Conservation (phyloP, 2,329 filamentous ascomycete genomes). For the Gnomoniopsis smithogilvyi region DNA sequence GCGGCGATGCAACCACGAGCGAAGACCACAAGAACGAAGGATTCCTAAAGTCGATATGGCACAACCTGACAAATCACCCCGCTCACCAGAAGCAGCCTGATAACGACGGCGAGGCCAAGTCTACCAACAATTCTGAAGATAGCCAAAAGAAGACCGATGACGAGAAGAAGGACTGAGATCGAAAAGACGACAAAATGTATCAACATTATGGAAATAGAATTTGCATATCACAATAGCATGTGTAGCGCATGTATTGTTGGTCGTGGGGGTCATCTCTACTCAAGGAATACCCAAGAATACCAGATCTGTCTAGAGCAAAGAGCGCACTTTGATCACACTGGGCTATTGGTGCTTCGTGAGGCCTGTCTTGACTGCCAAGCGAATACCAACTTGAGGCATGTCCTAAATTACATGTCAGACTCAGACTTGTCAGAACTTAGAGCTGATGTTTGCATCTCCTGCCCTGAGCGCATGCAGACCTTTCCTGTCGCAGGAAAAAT, state of each 20-base stretch:
- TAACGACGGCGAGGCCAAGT: constrained; percentile 20
- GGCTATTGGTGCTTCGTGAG: neutral
- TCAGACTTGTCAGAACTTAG: too few species aligned
- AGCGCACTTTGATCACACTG: neutral
- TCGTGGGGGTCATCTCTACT: constrained; percentile 1
- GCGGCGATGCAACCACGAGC: constrained; percentile 12
- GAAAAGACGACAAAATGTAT: neutral
- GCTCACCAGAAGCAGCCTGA: constrained; percentile 43
- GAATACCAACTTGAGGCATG: too few species aligned
- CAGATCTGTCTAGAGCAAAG: neutral
- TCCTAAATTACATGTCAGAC: too few species aligned
- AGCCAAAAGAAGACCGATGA: constrained; percentile 1
- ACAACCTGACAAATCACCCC: constrained; percentile 79
- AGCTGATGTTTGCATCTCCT: too few species aligned
- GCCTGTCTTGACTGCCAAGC: neutral
- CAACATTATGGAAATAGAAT: neutral
- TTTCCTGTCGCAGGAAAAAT: too few species aligned
- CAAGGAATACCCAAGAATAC: neutral
- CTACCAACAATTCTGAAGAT: neutral
- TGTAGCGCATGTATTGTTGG: neutral
- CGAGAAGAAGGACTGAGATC: constrained; percentile 15
- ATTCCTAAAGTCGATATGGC: constrained; percentile 91
- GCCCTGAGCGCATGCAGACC: too few species aligned
- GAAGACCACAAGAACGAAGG: constrained; percentile 74
- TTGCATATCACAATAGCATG: neutral